These are phyloP conservation scores for Anthracocystis setariae DNA, from an alignment of 1,284 basidiomycete genomes.

Conservation along the genomic window DNA sequence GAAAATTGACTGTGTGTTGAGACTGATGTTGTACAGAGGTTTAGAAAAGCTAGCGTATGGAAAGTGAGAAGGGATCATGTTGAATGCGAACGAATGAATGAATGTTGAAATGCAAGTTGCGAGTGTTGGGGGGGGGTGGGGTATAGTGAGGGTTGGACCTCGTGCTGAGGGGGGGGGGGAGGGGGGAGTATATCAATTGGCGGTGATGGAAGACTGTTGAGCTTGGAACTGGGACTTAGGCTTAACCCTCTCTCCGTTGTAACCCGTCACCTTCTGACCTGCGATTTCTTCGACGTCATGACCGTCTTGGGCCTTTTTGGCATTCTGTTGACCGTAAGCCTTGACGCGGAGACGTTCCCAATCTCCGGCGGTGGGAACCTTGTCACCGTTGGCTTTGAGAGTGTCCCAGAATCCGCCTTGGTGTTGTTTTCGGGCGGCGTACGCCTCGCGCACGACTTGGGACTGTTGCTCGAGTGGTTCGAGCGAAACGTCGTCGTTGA, in stretches of 20 bases:
- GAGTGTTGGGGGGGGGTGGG: constrained; percentile 1
- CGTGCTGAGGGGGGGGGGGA: neutral
- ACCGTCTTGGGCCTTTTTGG: constrained; percentile 62
- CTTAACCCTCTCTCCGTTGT: constrained; percentile 49
- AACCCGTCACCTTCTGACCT: constrained; percentile 55
- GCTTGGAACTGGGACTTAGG: constrained; percentile 7
- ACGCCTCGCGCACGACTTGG: constrained; percentile 59
- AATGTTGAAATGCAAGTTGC: neutral
- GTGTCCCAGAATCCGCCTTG: constrained; percentile 56
- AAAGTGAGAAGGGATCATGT: constrained; percentile 14
- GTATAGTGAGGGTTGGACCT: constrained; percentile 44
- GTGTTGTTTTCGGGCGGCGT: constrained; percentile 15
- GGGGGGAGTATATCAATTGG: constrained; percentile 14
- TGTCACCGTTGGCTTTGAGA: constrained; percentile 32
- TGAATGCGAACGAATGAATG: constrained; percentile 23
- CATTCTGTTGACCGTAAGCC: constrained; percentile 61
- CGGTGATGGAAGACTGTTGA: constrained; percentile 10
- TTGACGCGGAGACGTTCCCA: constrained; percentile 65
- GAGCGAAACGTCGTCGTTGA: constrained; percentile 67
- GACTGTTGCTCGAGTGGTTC: constrained; percentile 63
- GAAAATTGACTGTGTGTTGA: constrained; percentile 17
- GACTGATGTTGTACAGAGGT: constrained; percentile 18
- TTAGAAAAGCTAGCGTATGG: neutral
- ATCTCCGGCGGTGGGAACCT: constrained; percentile 60
- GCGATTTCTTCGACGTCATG: constrained; percentile 63